Evolutionary conservation across 2,329 filamentous ascomycete genomes (phyloP).

Genomic region (Talaromyces sp.): DNA sequence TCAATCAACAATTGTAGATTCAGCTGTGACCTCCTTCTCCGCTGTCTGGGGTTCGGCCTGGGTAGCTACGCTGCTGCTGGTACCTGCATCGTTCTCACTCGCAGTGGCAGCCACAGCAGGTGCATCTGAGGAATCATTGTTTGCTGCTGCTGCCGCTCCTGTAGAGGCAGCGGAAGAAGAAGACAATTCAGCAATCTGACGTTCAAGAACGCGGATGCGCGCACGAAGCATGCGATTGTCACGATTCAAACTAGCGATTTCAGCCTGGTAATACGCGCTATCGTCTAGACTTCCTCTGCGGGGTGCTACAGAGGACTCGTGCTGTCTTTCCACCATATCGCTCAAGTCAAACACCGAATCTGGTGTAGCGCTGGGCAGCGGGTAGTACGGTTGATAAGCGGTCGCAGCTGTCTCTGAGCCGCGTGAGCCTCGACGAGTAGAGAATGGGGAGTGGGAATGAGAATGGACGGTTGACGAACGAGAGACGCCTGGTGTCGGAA

Average conservation of each 20-base stretch:
- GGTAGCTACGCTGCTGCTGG: not conserved
- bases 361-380: slow-evolving; percentile 33
- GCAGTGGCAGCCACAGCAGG: not conserved
- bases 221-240: slow-evolving; percentile 47
- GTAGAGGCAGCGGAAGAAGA: not conserved
- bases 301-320: slow-evolving; percentile 2
- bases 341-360: slow-evolving; percentile 11
- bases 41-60: not conserved
- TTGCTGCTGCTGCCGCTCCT: not conserved
- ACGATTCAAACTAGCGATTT: slow-evolving; percentile 42
- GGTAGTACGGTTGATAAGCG: not conserved
- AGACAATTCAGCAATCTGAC: slow-evolving; percentile 10
- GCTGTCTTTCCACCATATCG: slow-evolving; percentile 19
- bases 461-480: slow-evolving; percentile 21
- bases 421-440: slow-evolving; percentile 31
- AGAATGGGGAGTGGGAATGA: slow-evolving; percentile 26
- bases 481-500: slow-evolving; percentile 16
- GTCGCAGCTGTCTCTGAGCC: slow-evolving; percentile 27
- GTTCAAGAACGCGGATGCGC: slow-evolving; percentile 43
- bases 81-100: not conserved
- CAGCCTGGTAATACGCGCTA: slow-evolving; percentile 44
- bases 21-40: not conserved
- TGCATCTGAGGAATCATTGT: not conserved
- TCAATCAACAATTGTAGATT: not conserved
- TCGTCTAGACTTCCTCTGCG: slow-evolving; percentile 43